Base-by-base conservation (phyloP, 2,329 filamentous ascomycete genomes). In the Diplodia sapinea region DNA sequence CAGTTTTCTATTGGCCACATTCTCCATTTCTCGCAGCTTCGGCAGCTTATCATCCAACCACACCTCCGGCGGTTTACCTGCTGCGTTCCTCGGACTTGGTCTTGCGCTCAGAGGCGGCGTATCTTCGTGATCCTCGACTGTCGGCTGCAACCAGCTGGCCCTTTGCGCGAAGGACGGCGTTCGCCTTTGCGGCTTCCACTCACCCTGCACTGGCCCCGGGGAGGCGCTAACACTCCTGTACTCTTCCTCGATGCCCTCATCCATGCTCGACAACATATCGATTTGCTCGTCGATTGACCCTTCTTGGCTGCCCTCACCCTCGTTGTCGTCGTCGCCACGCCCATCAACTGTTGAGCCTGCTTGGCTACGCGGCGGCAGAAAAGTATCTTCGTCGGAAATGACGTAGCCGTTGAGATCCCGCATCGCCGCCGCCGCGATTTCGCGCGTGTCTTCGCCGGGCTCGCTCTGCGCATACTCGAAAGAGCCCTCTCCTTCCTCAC, bases 351-450 rank as follows among this genome's bases (percentile, higher is more conserved):
- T 47, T 7, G 43, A 47, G 23, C 31, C 54, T 15, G 17, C 17
- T 4, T 36, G 54, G 20, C 12, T 33, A 7, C 8, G 12, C 11
- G n/a, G 59, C 47, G 59, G 59, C 11, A 33, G 36, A 49, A 63
- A 63, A 4, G 43, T 51, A 17, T 63, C 66, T n/a, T 68, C 66
- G 17, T 68, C 66, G 29, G 66, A 63, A 4, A 68, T 56, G 29
- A 68, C 66, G 15, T 68, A 68, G 12, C 66, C 66, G 47, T 68
- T 29, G 23, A 68, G 57, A n/a, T 68, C 66, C 49, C 63, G 56
- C 57, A 68, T 64, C 4, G 66, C 66, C 3, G 66, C 66, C 12
- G 49, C 31, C 12, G 66, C 11, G 2, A 63, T 20, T 29, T 50
- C 59, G 11, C 31, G 23, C 31, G 59, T 63, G 15, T 65, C 50